These are phyloP conservation scores for Phaeotremella fagi DNA, from an alignment of 768 basidiomycete genomes.

Conservation along the genomic window DNA sequence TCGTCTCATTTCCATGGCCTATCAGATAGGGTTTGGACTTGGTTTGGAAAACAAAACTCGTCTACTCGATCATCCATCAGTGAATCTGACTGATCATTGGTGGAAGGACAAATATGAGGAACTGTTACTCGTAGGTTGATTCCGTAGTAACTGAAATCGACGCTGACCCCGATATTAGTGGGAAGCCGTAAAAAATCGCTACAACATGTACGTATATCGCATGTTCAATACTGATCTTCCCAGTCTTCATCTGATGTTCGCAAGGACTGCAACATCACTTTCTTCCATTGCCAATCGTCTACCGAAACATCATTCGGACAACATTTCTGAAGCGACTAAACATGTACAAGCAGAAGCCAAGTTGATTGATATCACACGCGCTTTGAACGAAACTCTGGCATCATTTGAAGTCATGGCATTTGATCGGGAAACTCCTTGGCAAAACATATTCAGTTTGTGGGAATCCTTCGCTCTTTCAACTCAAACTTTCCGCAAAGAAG, in stretches of 20 bases:
- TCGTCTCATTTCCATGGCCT: conserved; percentile 19
- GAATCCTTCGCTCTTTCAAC: background rate
- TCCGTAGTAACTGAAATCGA: background rate
- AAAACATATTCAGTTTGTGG: background rate
- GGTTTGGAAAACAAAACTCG: conserved; percentile 12
- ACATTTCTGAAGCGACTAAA: background rate
- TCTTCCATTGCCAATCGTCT: background rate
- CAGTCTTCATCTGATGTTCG: background rate
- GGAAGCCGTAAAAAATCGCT: conserved; percentile 9
- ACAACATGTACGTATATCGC: conserved; percentile 3
- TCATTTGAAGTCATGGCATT: background rate
- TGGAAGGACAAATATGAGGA: conserved; percentile 1
- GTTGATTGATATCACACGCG: background rate
- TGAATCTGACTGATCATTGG: background rate
- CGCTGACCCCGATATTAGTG: conserved; percentile 1
- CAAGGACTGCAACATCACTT: background rate
- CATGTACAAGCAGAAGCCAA: background rate
- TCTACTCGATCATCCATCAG: background rate
- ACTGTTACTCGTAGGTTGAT: conserved; percentile 4
- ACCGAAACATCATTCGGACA: background rate
- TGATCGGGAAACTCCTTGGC: background rate
- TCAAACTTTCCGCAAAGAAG: background rate
- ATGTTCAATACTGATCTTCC: background rate
- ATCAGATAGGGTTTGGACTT: conserved; percentile 14
- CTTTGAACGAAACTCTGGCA: background rate